Evolutionary conservation across 106 monocot species (phyloP).

Genomic region (Allium fistulosum): DNA sequence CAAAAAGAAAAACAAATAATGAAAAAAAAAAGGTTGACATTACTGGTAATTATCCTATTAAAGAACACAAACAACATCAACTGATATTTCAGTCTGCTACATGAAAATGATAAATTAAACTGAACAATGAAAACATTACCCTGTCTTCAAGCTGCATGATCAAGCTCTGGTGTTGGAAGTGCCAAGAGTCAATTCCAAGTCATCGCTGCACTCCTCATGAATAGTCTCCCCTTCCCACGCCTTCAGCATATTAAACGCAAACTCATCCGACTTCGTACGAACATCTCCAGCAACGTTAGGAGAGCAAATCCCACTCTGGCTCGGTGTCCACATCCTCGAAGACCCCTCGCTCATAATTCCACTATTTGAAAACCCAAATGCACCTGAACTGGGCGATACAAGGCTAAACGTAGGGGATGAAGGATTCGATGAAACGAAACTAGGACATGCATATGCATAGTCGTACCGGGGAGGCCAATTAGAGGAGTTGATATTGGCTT

Average conservation of each 20-base stretch:
- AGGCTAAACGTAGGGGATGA: conserved; percentile 34
- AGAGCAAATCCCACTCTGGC: conserved; percentile 50
- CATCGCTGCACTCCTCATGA: conserved; percentile 49
- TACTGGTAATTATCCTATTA: too few species aligned
- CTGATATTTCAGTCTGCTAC: too few species aligned
- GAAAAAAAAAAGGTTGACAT: too few species aligned
- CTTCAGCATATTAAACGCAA: conserved; percentile 48
- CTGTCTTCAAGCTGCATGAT: conserved; percentile 8
- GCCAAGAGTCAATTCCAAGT: conserved; percentile 55
- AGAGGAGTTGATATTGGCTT: conserved; percentile 18
- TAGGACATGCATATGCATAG: conserved; percentile 18
- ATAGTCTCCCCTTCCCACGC: conserved; percentile 69
- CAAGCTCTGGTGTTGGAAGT: conserved; percentile 31
- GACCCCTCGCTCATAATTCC: conserved; percentile 10
- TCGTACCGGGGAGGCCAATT: conserved; percentile 18
- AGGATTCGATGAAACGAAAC: not conserved
- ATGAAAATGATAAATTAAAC: too few species aligned
- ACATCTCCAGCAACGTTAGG: conserved; percentile 23
- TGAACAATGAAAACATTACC: not conserved
- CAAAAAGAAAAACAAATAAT: too few species aligned
- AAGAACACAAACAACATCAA: too few species aligned
- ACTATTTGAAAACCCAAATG: conserved; percentile 14
- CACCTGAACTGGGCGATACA: conserved; percentile 19
- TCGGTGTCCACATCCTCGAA: conserved; percentile 37
- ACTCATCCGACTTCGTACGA: conserved; percentile 24